Base-by-base conservation (phyloP, 2,329 filamentous ascomycete genomes). In the Neophaeococcomyces aloes region DNA sequence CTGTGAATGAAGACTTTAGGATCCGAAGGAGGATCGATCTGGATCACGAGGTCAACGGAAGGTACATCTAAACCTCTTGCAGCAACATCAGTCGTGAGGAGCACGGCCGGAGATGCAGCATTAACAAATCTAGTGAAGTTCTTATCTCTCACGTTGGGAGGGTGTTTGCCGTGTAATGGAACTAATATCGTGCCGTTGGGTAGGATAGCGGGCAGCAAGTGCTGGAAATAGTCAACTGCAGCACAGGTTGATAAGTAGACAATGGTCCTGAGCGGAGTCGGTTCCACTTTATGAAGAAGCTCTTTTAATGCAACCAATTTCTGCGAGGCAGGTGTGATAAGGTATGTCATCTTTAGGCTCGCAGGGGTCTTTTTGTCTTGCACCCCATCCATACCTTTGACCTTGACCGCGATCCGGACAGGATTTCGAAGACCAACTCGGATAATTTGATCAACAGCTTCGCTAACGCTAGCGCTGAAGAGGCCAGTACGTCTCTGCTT, bases 381-480 rank as follows among this genome's bases (percentile, higher is more conserved):
- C 1, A 76, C 75, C 15, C 83, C 85, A 15, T 68, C 76, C 68
- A 64, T 78, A 59, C 77, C 79, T 64, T 88, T 91, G 42, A 98
- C 91, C 56, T 89, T 91, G 40, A 96, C 91, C 8, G 85, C 82
- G 48, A 98, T 86, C 58, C 93, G 93, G 56, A 95, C 88, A 0
- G 91, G 91, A 62, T 98, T 96, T 29, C 91, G 76, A 52, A 96
- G 68, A 15, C 91, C 91, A 6, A 95, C 86, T 29, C 88, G 77
- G 41, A 98, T 87, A 43, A 98, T 83, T 59, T 95, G 85, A 50
- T 88, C 81, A 1, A 98, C 85, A 1, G 91, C 91, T 59, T 96
- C 91, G 55, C 83, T 91, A n/a, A 98, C 84, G 56, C 84, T 93
- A 10, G 91, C 91, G 57, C 86, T 94, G 65, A 96, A 98, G 0